Percentiles rank a stretch among this genome's conserved stretches.
Conservation (phyloP, 2,329 filamentous ascomycete species). For the Colletotrichum phormii region DNA sequence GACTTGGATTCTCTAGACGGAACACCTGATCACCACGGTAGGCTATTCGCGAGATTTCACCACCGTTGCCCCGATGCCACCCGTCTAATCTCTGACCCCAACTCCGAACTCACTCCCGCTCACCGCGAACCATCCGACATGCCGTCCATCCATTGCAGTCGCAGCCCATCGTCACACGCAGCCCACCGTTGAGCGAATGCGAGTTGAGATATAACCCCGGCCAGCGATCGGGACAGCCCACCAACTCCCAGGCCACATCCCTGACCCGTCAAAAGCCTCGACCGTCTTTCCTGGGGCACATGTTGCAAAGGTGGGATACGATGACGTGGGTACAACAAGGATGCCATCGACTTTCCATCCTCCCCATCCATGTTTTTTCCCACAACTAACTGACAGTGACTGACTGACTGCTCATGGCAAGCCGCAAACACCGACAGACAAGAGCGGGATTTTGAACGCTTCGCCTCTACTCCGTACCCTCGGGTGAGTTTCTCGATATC, state of each 20-base stretch:
- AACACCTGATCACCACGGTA: neutral
- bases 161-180: neutral
- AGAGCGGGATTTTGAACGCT: neutral
- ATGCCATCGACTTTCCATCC: neutral
- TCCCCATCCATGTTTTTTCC: conserved; percentile 8
- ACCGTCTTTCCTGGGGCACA: neutral
- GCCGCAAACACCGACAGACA: neutral
- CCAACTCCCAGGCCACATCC: neutral
- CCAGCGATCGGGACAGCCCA: neutral
- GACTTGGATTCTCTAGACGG: neutral
- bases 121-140: neutral
- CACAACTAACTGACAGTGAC: neutral
- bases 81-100: neutral
- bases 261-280: conserved; percentile 9
- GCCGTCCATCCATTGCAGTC: neutral
- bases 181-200: conserved; percentile 1
- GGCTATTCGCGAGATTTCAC: neutral
- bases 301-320: conserved; percentile 3
- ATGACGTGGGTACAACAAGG: conserved; percentile 33
- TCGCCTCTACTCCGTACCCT: neutral
- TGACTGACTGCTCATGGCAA: neutral
- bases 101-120: neutral
- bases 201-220: neutral
- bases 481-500: neutral
- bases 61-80: neutral